Base-by-base conservation (phyloP, 129 eudicot genomes). In the Centaurea solstitialis region DNA sequence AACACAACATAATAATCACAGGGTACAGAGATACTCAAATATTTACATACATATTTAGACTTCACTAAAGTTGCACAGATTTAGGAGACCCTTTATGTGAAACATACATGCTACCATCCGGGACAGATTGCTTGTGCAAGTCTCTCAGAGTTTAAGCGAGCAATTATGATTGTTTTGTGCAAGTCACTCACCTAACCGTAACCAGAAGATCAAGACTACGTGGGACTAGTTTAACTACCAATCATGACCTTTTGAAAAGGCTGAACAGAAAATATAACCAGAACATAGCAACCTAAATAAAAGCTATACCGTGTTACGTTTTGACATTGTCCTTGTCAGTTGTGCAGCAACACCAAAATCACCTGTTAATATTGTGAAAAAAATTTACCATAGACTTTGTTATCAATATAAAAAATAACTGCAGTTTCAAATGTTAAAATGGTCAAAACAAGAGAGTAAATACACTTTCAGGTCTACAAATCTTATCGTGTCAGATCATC, bases 311-410 rank as follows among this genome's bases (percentile, higher is more conserved):
- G 99, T 95, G 61, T 95, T 95, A 30, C 99, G 99, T 79, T 95
- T 95, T 30, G 99, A 95, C 99, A 95, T 95, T 23, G 98, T 95
- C 83, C 98, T 92, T 50, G 99, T 95, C 76, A 95, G 86, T 83
- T 95, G 99, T 81, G 99, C 99, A 67, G 99, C 98, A 92, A 95
- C 98, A 45, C 99, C 99, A 85, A 95, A 95, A 87, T 95, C 99
- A 88, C 99, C 99, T 95, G 92, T 82, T 73, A 38, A 84, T 68
- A 13, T 70, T 37, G 41, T 74, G 24, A 79, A 45, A 18, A 65
- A 7, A 43, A 81, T 65, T 77, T 79, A 43, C 75, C 30, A 66
- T 62, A 41, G 3, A 88, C 37, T 70, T 33, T 28, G 77, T 40
- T 30, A 57, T 23, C 33, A 28, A 18, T 68, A 23, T 33, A 79